Evolutionary conservation across 345 rosid species (phyloP).

Genomic region (Rubroshorea leprosula): DNA sequence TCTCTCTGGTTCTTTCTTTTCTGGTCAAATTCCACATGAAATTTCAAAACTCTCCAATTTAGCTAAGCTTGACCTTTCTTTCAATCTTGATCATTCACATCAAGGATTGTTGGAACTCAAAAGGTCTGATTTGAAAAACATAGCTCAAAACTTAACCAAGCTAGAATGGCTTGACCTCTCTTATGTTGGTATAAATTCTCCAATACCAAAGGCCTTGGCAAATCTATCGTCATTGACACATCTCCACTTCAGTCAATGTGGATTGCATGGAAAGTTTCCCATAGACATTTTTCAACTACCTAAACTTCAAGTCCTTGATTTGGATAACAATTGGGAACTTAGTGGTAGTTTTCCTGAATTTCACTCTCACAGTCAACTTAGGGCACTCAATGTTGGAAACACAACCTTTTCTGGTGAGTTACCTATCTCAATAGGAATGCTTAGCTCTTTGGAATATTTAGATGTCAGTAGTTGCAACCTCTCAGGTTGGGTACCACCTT

Average conservation of each 20-base stretch:
- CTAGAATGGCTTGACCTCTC: no score
- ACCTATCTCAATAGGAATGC: not conserved
- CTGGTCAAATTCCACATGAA: no score
- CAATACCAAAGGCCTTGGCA: not conserved
- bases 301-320: not conserved
- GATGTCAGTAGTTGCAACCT: not conserved
- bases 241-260: no score
- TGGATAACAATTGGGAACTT: not conserved
- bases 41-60: no score
- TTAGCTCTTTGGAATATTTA: not conserved
- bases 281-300: no score
- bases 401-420: not conserved
- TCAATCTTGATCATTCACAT: not conserved
- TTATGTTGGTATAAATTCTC: constrained; percentile 1
- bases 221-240: not conserved
- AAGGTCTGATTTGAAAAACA: not conserved
- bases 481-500: not conserved
- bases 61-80: no score
- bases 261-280: no score
- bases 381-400: no score
- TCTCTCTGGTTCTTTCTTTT: no score
- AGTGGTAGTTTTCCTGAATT: not conserved
- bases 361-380: not conserved
- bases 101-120: not conserved
- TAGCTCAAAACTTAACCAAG: not conserved